phyloP scores from a whole-genome alignment of 2,329 filamentous ascomycete genomes.

The Septoria linicola region DNA sequence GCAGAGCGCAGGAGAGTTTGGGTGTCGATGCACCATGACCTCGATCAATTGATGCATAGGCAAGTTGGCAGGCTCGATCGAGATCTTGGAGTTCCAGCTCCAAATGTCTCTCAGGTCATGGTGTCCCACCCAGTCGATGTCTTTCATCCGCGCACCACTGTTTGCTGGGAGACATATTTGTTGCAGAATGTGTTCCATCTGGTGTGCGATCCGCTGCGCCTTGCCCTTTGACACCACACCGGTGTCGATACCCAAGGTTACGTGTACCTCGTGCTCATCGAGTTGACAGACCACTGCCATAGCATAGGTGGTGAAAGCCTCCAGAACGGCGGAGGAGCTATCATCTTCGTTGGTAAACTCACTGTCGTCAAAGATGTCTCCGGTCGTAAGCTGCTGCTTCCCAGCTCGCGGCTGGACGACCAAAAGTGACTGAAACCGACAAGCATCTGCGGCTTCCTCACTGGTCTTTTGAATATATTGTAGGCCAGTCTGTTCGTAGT shows the following conservation, averaged over 20 bases:
- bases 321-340: not conserved
- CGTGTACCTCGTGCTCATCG: too few relatives aligned
- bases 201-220: conserved; percentile 2
- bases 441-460: conserved; percentile 40
- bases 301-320: conserved; percentile 8
- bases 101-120: conserved; percentile 10
- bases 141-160: not conserved
- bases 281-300: too few relatives aligned
- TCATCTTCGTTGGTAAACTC: too few relatives aligned
- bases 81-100: conserved; percentile 6
- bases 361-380: not conserved
- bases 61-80: not conserved
- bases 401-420: conserved; percentile 47
- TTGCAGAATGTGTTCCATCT: conserved; percentile 14
- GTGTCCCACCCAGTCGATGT: conserved; percentile 5
- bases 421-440: conserved; percentile 57
- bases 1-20: conserved; percentile 10
- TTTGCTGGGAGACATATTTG: conserved; percentile 7
- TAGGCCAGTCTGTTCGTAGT: conserved; percentile 18
- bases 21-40: not conserved
- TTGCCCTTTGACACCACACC: conserved; percentile 12
- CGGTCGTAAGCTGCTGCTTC: not conserved
- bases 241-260: not conserved
- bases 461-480: conserved; percentile 2
- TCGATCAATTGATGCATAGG: conserved; percentile 10